phyloP scores from a whole-genome alignment of 2,329 filamentous ascomycete species.

The Hypoxylon sp. region DNA sequence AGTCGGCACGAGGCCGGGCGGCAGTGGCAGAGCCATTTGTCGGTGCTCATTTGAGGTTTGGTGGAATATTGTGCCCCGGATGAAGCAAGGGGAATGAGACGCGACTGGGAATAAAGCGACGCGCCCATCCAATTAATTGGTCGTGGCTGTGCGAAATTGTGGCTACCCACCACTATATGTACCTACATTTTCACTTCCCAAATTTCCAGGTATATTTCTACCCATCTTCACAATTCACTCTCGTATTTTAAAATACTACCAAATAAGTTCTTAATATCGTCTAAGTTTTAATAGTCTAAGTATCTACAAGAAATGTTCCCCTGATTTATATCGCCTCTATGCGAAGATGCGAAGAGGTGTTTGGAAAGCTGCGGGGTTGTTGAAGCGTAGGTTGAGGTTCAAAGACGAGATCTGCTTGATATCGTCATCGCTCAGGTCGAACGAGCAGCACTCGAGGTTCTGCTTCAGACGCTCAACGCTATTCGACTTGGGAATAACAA shows the following conservation, averaged over 20 bases:
- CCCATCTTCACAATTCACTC: not conserved
- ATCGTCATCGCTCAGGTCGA: conserved; percentile 67
- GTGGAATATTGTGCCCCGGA: not conserved
- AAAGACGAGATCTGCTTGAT: conserved; percentile 67
- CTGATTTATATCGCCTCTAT: conserved; percentile 36
- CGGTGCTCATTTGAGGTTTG: conserved; percentile 29
- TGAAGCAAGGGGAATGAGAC: conserved; percentile 21
- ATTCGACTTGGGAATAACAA: conserved; percentile 75
- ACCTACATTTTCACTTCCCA: not conserved
- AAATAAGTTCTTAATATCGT: not conserved
- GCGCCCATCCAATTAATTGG: conserved; percentile 11
- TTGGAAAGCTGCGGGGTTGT: conserved; percentile 61
- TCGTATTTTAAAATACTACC: not conserved
- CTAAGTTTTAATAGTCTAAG: not conserved
- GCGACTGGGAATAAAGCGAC: conserved; percentile 27
- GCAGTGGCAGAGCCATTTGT: conserved; percentile 53
- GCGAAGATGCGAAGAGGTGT: conserved; percentile 53
- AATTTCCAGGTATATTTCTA: not conserved
- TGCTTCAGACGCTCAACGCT: conserved; percentile 64
- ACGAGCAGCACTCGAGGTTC: conserved; percentile 69
- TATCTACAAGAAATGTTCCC: not conserved
- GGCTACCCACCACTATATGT: conserved; percentile 3
- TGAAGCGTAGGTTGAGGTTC: conserved; percentile 69
- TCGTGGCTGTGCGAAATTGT: conserved; percentile 23
- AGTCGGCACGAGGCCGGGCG: conserved; percentile 77